Base-by-base conservation (phyloP, 2,329 filamentous ascomycete species). In the Aspergillus amoenus region DNA sequence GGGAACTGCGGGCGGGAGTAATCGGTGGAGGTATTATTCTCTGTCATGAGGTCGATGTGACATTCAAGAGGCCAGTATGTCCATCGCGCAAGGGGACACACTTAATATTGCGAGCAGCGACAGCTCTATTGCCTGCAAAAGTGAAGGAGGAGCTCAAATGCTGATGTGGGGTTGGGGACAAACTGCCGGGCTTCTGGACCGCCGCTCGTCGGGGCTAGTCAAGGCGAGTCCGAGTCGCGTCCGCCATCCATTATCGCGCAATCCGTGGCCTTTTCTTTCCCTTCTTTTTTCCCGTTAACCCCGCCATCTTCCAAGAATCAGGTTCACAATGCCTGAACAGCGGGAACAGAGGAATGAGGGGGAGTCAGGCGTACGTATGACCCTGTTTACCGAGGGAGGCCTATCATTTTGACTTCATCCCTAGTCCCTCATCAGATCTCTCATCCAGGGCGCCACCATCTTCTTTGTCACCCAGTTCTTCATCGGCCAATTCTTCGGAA, bases 381-480 rank as follows among this genome's bases (percentile, higher is more conserved):
- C n/a, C 27, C 51, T 15, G 21, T 30, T 30, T 39, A 48, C 34
- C 30, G 18, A 51, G 41, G 30, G 53, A 44, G 34, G 8, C 49
- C 40, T 30, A 50, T 55, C 18, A 60, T 47, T 57, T 66, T 72
- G 58, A 71, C 66, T 40, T 54, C 48, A 13, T 49, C 22, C 63
- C 48, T 64, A 79, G 78, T 75, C 72, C 59, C 67, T 70, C 63
- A 66, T 78, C 57, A 73, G 73, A 62, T 68, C 79, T 27, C 70
- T 78, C 55, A 66, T 82, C 57, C 84, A 87, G 71, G 82, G 80
- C 60, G 68, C 87, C 45, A 82, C 76, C 66, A 80, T 88, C 62
- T 87, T 87, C 72, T 69, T 86, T 62, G 73, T 83, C 55, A 77
- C 81, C 47, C 85, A 88, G 65, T 83, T 82, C 62, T 77, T 78